Evolutionary conservation across 73 alveolate species (phyloP).

Genomic region (Effrenium voratum): DNA sequence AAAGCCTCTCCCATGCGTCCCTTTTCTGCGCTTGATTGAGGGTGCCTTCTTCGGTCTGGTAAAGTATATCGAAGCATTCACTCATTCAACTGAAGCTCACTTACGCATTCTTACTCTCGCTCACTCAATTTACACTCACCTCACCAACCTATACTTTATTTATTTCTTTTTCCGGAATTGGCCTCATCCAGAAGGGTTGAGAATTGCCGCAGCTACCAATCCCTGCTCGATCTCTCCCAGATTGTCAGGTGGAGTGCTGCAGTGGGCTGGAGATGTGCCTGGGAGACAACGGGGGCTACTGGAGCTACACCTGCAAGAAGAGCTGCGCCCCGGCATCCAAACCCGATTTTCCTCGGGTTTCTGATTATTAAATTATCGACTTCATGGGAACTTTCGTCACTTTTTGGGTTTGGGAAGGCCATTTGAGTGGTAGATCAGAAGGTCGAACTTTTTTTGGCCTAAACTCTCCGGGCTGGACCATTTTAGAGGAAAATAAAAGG

Average conservation of each 20-base stretch:
- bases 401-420: neutral
- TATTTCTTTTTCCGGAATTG: too few species aligned
- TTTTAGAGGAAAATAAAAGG: neutral
- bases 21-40: too few species aligned
- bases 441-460: neutral
- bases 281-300: conserved; percentile 27
- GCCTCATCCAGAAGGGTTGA: neutral
- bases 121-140: neutral
- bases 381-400: neutral
- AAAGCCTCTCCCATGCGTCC: too few species aligned
- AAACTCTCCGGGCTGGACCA: neutral
- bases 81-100: neutral
- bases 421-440: neutral
- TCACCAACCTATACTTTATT: too few species aligned
- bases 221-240: neutral
- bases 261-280: conserved; percentile 68
- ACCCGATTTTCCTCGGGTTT: neutral
- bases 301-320: conserved; percentile 51
- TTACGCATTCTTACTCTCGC: neutral
- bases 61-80: neutral
- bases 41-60: too few species aligned
- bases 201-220: neutral
- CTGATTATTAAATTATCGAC: neutral
- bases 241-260: conserved; percentile 83
- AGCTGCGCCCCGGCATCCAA: neutral